Evolutionary conservation across 768 basidiomycete species (phyloP), one percentile per base, ranked within the genome.

Genomic region (Nevesoporus exiguus): DNA sequence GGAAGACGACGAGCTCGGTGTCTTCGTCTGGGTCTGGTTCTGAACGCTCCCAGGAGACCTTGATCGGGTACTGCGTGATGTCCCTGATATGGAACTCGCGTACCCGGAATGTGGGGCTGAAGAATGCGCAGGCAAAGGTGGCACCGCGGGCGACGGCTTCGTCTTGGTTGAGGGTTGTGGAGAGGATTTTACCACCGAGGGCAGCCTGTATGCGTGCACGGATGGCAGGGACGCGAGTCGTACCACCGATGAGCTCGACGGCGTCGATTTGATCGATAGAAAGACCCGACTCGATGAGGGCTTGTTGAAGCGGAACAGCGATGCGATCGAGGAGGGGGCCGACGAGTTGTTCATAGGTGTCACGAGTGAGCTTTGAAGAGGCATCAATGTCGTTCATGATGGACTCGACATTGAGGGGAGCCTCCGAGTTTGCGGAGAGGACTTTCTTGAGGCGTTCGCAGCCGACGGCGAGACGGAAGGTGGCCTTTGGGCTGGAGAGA

Each of bases 381-480:
- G 93, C 96, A 67, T 98, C 96, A 55, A 98, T 73, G 70, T 98
- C 97, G 75, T 88, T 90, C 88, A 95, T 85, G 80, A 99, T 86
- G 52, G 89, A 93, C 72, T 98, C 97, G 68, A 99, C 93, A 66
- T 85, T 93, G 60, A 99, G 75, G 1, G 90, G 87, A 0, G 90
- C 85, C 70, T 96, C 91, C 14, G 80, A 71, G 76, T 98, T 98
- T 58, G 97, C 96, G 13, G 94, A 97, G 17, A 98, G 80, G 13
- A 98, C 79, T 76, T 98, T 98, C 80, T 98, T 98, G 67, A 98
- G 80, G 69, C 87, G 86, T 77, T 99, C 97, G 70, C 93, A 93
- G 19, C 89, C 86, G 15, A 87, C 86, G 24, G 79, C 66, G 52
- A 99, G 85, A 59, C 96, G 86, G 90, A 98, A 98, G 44, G 78